These are phyloP conservation scores for Ceratocystiopsis sp. DNA, from an alignment of 2,329 filamentous ascomycete species.

Conservation along the genomic window DNA sequence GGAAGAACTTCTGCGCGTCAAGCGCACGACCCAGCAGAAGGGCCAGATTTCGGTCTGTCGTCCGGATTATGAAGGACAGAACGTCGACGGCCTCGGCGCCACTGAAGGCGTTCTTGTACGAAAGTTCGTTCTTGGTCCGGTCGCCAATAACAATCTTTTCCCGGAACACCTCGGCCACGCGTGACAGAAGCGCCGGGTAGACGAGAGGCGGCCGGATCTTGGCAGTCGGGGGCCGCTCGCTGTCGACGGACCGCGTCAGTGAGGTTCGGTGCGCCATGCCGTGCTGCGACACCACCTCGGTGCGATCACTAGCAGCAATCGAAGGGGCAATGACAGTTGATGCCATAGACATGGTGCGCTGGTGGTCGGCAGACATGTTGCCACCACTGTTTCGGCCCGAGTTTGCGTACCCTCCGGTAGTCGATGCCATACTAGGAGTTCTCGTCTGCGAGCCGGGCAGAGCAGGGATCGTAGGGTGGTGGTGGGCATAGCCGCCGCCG, in stretches of 20 bases:
- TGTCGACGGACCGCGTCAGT: constrained; percentile 33
- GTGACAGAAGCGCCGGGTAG: constrained; percentile 85
- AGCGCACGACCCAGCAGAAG: constrained; percentile 78
- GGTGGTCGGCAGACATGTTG: constrained; percentile 4
- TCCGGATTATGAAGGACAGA: constrained; percentile 91
- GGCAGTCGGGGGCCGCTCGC: constrained; percentile 38
- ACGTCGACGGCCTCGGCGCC: constrained; percentile 91
- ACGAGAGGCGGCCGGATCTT: constrained; percentile 66
- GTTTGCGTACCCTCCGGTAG: constrained; percentile 19
- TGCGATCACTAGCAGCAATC: constrained; percentile 41
- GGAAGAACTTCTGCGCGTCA: constrained; percentile 97
- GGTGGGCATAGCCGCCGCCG: no score
- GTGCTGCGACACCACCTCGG: constrained; percentile 13
- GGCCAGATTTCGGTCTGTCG: constrained; percentile 86
- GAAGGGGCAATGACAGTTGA: constrained; percentile 52
- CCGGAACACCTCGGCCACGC: constrained; percentile 81
- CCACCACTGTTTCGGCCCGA: not conserved
- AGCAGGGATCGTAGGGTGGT: no score
- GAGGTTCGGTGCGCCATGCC: constrained; percentile 38
- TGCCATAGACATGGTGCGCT: constrained; percentile 77
- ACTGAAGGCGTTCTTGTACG: constrained; percentile 94
- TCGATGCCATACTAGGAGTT: constrained; percentile 22
- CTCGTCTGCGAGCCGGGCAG: constrained; percentile 32
- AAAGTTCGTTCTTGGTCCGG: constrained; percentile 87
- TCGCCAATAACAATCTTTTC: constrained; percentile 76